Evolutionary conservation across 257 asterid species (phyloP), one percentile per base, ranked within the genome.

Genomic region (Solanum habrochaites): DNA sequence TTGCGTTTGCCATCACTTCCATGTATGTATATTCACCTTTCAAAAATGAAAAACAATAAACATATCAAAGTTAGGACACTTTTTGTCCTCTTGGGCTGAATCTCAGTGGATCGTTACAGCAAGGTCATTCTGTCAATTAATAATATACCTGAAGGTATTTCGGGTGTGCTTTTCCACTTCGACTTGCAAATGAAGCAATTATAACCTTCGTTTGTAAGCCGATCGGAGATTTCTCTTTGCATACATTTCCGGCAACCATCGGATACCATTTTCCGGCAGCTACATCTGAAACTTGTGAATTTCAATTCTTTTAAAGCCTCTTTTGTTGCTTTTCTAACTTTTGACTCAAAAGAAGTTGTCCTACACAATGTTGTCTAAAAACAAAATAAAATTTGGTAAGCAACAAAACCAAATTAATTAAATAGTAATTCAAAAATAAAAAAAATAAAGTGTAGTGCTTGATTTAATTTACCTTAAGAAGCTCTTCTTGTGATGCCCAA

Each of bases 21-120:
- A 92, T 32, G 67, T 87, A 92, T 4, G 89, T 86, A 43, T 92
- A 91, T 49, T 92, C 91, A 20, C 94, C 94, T 91, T 70, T 25
- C 37, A 16, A 49, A 32, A 49, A 4, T n/a, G 9, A 10, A 47
- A 45, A 20, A 8, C 8, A 14, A 45, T 7, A 25, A 45, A 16
- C 35, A 25, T 27, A 15, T 7, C 23, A 11, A 80, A 42, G 20
- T 72, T 72, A 35, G 7, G 3, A 0, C 0, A 1, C 7, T 32
- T 32, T 73, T 35, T 37, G 7, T 32, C 3, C 0, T 67, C 0
- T 35, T 35, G 37, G 1, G 7, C 39, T 5, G 6, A 64, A 4
- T 31, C 40, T 14, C 1, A 66, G 56, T 39, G 2, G 29, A 72
- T 72, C 3, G 27, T 37, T 5, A 72, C 6, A 72, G 3, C 1